Evolutionary conservation across 2,329 filamentous ascomycete species (phyloP).

Genomic region (Verticillium albo-atrum): DNA sequence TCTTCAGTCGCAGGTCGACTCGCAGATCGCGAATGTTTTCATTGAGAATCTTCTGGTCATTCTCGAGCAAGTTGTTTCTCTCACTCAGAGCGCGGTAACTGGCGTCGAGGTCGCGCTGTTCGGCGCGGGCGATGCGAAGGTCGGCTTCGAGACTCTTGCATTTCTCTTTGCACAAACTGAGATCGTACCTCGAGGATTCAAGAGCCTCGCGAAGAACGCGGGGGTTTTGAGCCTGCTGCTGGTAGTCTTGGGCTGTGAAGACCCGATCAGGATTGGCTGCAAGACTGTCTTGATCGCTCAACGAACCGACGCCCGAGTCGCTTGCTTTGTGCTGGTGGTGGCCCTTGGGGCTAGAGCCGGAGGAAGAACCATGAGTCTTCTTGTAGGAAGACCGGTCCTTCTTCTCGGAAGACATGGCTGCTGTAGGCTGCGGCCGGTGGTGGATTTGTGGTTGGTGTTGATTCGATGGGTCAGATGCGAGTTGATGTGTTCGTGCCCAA

Average conservation of each 20-base stretch:
- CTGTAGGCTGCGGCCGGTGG: neutral
- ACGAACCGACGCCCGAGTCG: constrained; percentile 16
- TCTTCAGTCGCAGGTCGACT: constrained; percentile 19
- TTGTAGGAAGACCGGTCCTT: constrained; percentile 11
- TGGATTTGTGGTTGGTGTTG: neutral
- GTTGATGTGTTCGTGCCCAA: neutral
- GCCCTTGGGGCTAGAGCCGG: constrained; percentile 6
- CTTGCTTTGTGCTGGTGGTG: constrained; percentile 13
- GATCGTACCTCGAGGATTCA: constrained; percentile 13
- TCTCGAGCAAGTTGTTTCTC: constrained; percentile 23
- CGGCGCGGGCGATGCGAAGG: constrained; percentile 1
- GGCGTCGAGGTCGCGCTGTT: constrained; percentile 20
- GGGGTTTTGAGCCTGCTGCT: constrained; percentile 9
- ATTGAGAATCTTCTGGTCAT: constrained; percentile 22
- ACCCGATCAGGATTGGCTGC: constrained; percentile 13
- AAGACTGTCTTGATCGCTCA: constrained; percentile 13
- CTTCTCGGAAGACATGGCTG: constrained; percentile 12
- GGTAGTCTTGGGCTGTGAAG: constrained; percentile 11
- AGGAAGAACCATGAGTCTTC: neutral
- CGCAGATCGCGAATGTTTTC: constrained; percentile 17
- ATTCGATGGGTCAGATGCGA: neutral
- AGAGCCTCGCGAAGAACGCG: constrained; percentile 14
- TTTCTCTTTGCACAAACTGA: constrained; percentile 16
- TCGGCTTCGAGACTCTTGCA: constrained; percentile 12
- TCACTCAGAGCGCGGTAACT: constrained; percentile 14